Base-by-base conservation (phyloP, 768 basidiomycete species). In the Calocybe cyanea region DNA sequence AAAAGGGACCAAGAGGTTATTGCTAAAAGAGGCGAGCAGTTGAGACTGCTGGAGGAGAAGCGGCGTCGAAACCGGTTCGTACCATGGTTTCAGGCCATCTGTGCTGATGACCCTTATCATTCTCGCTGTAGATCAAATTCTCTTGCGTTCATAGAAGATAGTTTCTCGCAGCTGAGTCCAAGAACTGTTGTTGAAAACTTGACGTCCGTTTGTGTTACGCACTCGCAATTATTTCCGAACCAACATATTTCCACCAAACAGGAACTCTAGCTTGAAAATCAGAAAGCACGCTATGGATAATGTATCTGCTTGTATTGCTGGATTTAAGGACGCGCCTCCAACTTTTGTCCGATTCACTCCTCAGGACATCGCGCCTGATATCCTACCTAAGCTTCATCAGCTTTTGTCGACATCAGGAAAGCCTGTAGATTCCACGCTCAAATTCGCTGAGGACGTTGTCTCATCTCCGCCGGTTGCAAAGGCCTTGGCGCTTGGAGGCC, bases 271-370 rank as follows among this genome's bases (percentile, higher is more conserved):
- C 38, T 34, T 34, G 21, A 50, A 48, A 8, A 31, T 56, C 19
- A 51, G 55, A 38, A 46, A 56, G 19, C 55, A 56, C 45, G 48
- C 44, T 13, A 56, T 56, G 55, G 48, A 51, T 21, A 56, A 56
- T 20, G 41, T 54, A 13, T 52, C 50, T 5, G 42, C 43, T 8
- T 56, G 53, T 36, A 54, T 56, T 34, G 42, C 17, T 38, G 55
- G 53, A 20, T 42, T 41, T 25, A 46, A 36, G 14, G 43, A 50
- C 20, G 33, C 25, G 18, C 33, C 43, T 6, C 52, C 55, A 1
- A 32, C 52, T 0, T 45, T 54, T 28, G 53, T 51, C 31, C 45
- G 37, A n/a, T 51, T 56, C 38, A 43, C 37, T 10, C 41, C 50
- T 11, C 24, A 36, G 23, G 55, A 56, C 36, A 46, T 52, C 24